Evolutionary conservation across 495 filamentous ascomycete genomes (phyloP).

Genomic region (Cercophora sp.): DNA sequence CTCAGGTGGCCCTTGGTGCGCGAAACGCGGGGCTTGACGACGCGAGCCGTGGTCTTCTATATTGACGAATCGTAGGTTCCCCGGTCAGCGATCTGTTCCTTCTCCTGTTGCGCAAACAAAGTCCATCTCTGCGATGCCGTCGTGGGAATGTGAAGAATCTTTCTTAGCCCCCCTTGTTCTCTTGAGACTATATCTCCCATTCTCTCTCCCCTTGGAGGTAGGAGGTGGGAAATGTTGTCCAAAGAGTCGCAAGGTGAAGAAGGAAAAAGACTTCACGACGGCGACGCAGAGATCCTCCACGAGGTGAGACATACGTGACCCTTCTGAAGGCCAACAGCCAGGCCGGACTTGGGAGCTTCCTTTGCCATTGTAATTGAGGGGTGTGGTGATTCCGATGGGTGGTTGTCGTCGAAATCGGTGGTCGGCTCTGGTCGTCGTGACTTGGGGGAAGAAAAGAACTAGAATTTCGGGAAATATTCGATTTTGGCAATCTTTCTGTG

Average conservation of each 20-base stretch:
- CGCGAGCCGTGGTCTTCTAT: conserved; percentile 88
- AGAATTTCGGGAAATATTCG: conserved; percentile 4
- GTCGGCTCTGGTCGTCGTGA: conserved; percentile 18
- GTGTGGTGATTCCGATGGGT: conserved; percentile 13
- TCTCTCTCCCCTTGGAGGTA: neutral
- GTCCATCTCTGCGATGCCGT: conserved; percentile 26
- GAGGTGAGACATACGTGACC: conserved; percentile 77
- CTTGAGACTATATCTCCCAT: neutral
- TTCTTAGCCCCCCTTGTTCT: neutral
- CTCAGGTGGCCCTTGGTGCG: conserved; percentile 87
- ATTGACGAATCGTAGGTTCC: conserved; percentile 35
- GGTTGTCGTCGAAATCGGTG: conserved; percentile 22
- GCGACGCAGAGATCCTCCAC: conserved; percentile 57
- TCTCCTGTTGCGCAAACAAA: conserved; percentile 15
- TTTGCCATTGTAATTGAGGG: conserved; percentile 33
- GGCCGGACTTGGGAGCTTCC: conserved; percentile 56
- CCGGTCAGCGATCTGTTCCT: conserved; percentile 34
- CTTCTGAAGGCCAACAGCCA: conserved; percentile 79
- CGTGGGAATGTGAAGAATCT: conserved; percentile 2
- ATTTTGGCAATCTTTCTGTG: conserved; percentile 19
- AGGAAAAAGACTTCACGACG: conserved; percentile 20
- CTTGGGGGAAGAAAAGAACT: conserved; percentile 16
- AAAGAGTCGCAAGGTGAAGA: neutral
- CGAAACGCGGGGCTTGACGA: conserved; percentile 80
- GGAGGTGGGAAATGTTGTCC: neutral